Evolutionary conservation across 2,329 filamentous ascomycete species (phyloP).

Genomic region (Phialophora tarda): DNA sequence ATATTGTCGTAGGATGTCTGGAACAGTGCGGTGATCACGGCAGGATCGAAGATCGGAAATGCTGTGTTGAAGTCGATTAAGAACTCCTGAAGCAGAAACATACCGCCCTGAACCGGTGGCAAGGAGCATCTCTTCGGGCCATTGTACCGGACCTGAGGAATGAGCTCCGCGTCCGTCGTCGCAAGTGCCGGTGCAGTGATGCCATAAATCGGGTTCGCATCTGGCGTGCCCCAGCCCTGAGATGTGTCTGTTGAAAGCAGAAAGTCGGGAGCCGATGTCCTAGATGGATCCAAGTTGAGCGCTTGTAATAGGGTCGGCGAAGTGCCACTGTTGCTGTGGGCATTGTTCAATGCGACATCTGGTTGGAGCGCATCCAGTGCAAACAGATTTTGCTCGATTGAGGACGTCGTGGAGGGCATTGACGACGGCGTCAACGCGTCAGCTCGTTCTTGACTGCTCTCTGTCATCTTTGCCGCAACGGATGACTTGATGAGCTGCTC

Average conservation of each 20-base stretch:
- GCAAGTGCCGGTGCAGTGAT: slow-evolving; percentile 4
- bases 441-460: slow-evolving; percentile 76
- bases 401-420: slow-evolving; percentile 71
- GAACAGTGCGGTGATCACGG: slow-evolving; percentile 95
- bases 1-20: slow-evolving; percentile 90
- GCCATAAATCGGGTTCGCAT: background rate
- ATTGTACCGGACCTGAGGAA: slow-evolving; percentile 16
- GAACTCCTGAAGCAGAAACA: slow-evolving; percentile 87
- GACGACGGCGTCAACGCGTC: slow-evolving; percentile 84
- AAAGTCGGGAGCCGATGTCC: background rate
- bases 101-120: slow-evolving; percentile 81
- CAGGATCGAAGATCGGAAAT: slow-evolving; percentile 94
- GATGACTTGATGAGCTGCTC: slow-evolving; percentile 78
- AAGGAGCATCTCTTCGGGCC: slow-evolving; percentile 52
- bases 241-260: slow-evolving; percentile 7
- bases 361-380: slow-evolving; percentile 2
- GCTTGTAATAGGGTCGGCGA: slow-evolving; percentile 17
- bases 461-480: slow-evolving; percentile 60
- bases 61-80: slow-evolving; percentile 99
- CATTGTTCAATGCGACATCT: background rate
- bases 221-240: slow-evolving; percentile 10
- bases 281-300: background rate
- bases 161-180: slow-evolving; percentile 19
- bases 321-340: slow-evolving; percentile 2
- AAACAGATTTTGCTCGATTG: slow-evolving; percentile 32